Evolutionary conservation across 2,329 filamentous ascomycete genomes (phyloP).

Genomic region (Sphaerulina musiva): DNA sequence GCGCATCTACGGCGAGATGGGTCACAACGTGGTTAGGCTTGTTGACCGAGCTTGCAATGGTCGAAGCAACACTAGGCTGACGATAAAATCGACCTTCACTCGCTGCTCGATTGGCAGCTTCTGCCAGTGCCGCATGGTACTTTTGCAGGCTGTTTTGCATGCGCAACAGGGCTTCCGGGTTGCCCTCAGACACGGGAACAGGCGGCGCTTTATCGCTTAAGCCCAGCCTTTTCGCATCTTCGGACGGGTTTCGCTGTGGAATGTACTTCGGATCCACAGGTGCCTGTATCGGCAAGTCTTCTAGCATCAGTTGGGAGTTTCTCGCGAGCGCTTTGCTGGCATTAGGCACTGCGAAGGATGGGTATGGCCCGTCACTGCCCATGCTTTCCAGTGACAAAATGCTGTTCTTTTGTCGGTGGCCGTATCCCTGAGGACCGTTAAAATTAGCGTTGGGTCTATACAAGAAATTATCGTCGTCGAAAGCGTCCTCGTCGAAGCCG

Average conservation of each 20-base stretch:
- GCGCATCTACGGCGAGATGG: constrained; percentile 3
- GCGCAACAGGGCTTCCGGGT: constrained; percentile 31
- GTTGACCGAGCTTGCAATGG: not conserved
- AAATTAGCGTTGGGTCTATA: constrained; percentile 16
- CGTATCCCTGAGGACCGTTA: constrained; percentile 9
- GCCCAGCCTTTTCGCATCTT: constrained; percentile 31
- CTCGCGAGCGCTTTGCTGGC: constrained; percentile 22
- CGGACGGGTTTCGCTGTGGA: constrained; percentile 31
- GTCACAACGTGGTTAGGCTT: not conserved
- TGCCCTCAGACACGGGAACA: constrained; percentile 43
- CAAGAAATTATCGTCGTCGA: constrained; percentile 32
- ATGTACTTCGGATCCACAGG: constrained; percentile 28
- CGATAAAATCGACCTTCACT: constrained; percentile 69
- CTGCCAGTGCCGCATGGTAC: constrained; percentile 78
- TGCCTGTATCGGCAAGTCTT: constrained; percentile 27
- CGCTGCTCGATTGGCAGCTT: constrained; percentile 70
- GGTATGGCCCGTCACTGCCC: constrained; percentile 30
- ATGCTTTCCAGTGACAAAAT: constrained; percentile 4
- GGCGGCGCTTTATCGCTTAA: constrained; percentile 42
- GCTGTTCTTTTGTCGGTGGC: constrained; percentile 21
- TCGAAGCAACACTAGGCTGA: constrained; percentile 17
- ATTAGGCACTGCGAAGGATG: constrained; percentile 30
- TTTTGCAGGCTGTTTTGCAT: constrained; percentile 57
- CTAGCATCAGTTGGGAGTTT: constrained; percentile 27
- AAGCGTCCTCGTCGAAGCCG: constrained; percentile 33